These are phyloP conservation scores for Pseudomassariella vexata DNA, from an alignment of 2,329 filamentous ascomycete species.

Conservation along the genomic window DNA sequence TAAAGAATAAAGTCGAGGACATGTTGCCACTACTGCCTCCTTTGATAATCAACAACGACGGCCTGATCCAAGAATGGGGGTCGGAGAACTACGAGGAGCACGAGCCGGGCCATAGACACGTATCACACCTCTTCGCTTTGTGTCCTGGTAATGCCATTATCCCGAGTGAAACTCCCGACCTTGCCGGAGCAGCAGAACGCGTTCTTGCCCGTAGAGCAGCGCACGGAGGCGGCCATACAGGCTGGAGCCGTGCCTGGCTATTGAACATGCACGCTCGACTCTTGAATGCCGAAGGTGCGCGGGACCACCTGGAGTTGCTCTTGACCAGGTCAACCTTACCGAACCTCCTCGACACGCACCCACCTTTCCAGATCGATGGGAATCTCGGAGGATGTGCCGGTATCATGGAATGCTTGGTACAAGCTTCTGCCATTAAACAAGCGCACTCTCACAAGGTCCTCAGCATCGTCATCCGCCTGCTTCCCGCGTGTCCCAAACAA, in stretches of 20 bases:
- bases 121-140: slow-evolving; percentile 43
- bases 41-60: slow-evolving; percentile 26
- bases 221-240: slow-evolving; percentile 38
- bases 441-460: background rate
- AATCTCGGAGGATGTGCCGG: slow-evolving; percentile 43
- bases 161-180: slow-evolving; percentile 13
- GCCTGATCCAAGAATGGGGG: slow-evolving; percentile 32
- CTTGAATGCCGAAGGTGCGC: slow-evolving; percentile 12
- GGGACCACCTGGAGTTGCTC: slow-evolving; percentile 4
- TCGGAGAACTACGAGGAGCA: slow-evolving; percentile 28
- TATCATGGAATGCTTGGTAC: slow-evolving; percentile 36
- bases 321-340: slow-evolving; percentile 33
- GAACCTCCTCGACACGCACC: slow-evolving; percentile 38
- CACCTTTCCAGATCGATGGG: slow-evolving; percentile 44
- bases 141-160: slow-evolving; percentile 35
- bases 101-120: slow-evolving; percentile 44
- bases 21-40: slow-evolving; percentile 14
- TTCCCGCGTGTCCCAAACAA: slow-evolving; percentile 29
- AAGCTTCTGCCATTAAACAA: slow-evolving; percentile 24
- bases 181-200: slow-evolving; percentile 20
- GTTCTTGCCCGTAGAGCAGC: slow-evolving; percentile 22
- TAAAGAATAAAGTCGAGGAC: slow-evolving; percentile 20
- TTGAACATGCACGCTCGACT: slow-evolving; percentile 43
- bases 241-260: slow-evolving; percentile 46
- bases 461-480: slow-evolving; percentile 21